Percentiles rank a stretch among this genome's conserved stretches.
phyloP scores from a whole-genome alignment of 441 rosid genomes.

The Gossypium aridum region DNA sequence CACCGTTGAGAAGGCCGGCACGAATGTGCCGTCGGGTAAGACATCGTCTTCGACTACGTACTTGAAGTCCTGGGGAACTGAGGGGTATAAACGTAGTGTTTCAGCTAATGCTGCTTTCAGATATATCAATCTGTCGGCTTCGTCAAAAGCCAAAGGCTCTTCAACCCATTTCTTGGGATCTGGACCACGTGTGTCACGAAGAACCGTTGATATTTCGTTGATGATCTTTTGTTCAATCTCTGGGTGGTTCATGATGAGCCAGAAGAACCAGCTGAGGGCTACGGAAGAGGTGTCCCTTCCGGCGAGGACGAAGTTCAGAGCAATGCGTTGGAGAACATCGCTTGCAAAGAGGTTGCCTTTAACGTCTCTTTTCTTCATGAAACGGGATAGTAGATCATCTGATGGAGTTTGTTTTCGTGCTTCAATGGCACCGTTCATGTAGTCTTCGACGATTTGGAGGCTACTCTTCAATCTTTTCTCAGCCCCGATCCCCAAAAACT shows the following conservation, averaged over 20 bases:
- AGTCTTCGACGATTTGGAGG: constrained; percentile 54
- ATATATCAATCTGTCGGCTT: constrained; percentile 70
- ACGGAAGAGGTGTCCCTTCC: constrained; percentile 95
- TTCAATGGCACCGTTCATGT: constrained; percentile 76
- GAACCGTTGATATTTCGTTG: constrained; percentile 48
- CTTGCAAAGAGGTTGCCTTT: constrained; percentile 57
- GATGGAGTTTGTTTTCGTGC: constrained; percentile 69
- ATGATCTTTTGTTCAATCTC: constrained; percentile 61
- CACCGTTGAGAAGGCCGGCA: constrained; percentile 82
- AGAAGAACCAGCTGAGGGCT: constrained; percentile 94
- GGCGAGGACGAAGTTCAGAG: constrained; percentile 88
- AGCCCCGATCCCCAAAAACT: constrained; percentile 50
- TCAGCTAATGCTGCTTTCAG: constrained; percentile 87
- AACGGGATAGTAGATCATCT: constrained; percentile 75
- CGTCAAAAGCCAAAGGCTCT: constrained; percentile 73
- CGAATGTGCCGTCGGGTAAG: constrained; percentile 71
- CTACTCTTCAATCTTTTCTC: constrained; percentile 54
- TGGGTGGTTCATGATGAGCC: constrained; percentile 77
- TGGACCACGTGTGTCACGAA: constrained; percentile 65
- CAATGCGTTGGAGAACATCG: constrained; percentile 78
- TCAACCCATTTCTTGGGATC: constrained; percentile 56
- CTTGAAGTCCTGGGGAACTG: constrained; percentile 86
- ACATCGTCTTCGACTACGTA: constrained; percentile 65
- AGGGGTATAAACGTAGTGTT: constrained; percentile 83
- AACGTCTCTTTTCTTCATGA: constrained; percentile 70